A percentile compares a stretch with the other conserved stretches of the same genome.
Conservation (phyloP, 129 eudicot species). For the Erigeron canadensis region DNA sequence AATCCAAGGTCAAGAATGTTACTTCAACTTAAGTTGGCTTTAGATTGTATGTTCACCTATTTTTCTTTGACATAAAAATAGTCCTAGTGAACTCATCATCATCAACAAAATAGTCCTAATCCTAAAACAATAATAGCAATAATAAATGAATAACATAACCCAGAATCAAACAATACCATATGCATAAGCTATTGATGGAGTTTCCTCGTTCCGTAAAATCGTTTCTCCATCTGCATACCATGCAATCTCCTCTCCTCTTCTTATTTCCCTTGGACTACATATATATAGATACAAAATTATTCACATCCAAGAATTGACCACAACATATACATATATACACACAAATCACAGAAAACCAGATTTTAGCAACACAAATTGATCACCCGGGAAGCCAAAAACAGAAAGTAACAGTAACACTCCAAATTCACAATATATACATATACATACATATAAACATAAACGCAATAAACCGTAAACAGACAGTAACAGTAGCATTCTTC, state of each 20-base stretch:
- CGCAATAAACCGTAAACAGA: not conserved
- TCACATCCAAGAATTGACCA: conserved; percentile 20
- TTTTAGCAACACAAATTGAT: not conserved
- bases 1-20: conserved; percentile 2
- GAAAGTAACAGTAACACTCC: too few species aligned
- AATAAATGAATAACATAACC: conserved; percentile 8
- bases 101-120: conserved; percentile 16
- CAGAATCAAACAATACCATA: conserved; percentile 56
- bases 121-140: not conserved
- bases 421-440: too few species aligned
- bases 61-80: not conserved
- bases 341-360: not conserved
- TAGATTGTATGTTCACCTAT: not conserved
- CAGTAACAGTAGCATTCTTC: too few species aligned
- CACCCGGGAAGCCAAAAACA: not conserved
- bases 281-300: not conserved
- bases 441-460: not conserved
- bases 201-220: conserved; percentile 81
- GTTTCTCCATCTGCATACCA: conserved; percentile 99
- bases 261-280: conserved; percentile 87
- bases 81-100: conserved; percentile 7
- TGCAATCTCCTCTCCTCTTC: conserved; percentile 96
- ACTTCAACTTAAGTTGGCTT: conserved; percentile 6
- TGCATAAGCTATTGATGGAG: conserved; percentile 86
- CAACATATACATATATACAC: not conserved